Evolutionary conservation across 2,329 filamentous ascomycete genomes (phyloP).

Genomic region (Talaromyces pinophilus): DNA sequence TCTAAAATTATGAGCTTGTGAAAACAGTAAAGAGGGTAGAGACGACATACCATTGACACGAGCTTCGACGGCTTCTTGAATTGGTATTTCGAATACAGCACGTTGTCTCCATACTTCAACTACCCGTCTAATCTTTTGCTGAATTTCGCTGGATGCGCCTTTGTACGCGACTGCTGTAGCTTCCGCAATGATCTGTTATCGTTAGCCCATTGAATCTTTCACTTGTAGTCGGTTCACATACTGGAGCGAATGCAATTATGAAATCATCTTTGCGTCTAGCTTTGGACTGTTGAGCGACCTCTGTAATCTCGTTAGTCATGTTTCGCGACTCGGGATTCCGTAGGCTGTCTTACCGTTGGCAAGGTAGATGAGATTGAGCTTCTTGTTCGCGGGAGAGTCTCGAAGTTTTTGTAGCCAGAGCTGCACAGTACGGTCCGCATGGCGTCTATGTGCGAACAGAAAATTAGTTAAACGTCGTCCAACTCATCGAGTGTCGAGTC

Average conservation of each 20-base stretch:
- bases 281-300: slow-evolving; percentile 95
- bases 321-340: slow-evolving; percentile 5
- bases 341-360: slow-evolving; percentile 72
- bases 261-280: slow-evolving; percentile 92
- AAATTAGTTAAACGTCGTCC: not conserved
- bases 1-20: slow-evolving; percentile 41
- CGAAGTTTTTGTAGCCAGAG: slow-evolving; percentile 89
- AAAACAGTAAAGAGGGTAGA: not conserved
- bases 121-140: slow-evolving; percentile 82
- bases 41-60: slow-evolving; percentile 68
- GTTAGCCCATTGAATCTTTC: slow-evolving; percentile 28
- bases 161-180: slow-evolving; percentile 90
- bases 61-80: slow-evolving; percentile 78
- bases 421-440: slow-evolving; percentile 87
- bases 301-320: slow-evolving; percentile 50
- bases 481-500: not conserved
- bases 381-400: slow-evolving; percentile 81
- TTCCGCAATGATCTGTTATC: slow-evolving; percentile 72
- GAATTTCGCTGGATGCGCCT: slow-evolving; percentile 79
- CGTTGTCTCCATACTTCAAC: slow-evolving; percentile 93
- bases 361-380: slow-evolving; percentile 88
- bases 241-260: slow-evolving; percentile 82
- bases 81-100: slow-evolving; percentile 75
- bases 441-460: slow-evolving; percentile 61
- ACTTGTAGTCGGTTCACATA: slow-evolving; percentile 32